A percentile compares a stretch with the other conserved stretches of the same genome.
Evolutionary conservation across 2,329 filamentous ascomycete genomes (phyloP).

Genomic region (Fusarium fujikuroi): DNA sequence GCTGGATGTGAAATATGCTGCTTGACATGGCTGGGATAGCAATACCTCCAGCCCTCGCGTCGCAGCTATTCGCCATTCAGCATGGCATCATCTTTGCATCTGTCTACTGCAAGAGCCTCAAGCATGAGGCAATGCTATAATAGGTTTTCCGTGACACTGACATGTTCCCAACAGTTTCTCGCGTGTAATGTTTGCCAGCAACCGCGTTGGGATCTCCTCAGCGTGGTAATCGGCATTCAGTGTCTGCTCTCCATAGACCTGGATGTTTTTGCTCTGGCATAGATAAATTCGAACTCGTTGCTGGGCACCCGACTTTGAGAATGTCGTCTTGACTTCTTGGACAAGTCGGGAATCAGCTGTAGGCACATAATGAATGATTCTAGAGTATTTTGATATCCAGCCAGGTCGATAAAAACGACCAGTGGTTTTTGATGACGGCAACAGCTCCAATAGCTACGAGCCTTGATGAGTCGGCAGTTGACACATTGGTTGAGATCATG

Average conservation of each 20-base stretch:
- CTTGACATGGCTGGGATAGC: slow-evolving; percentile 1
- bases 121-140: slow-evolving; percentile 1
- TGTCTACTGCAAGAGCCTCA: background rate
- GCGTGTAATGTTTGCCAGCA: slow-evolving; percentile 48
- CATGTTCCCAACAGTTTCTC: background rate
- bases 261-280: slow-evolving; percentile 68
- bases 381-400: background rate
- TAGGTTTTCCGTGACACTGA: slow-evolving; percentile 18
- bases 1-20: background rate
- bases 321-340: slow-evolving; percentile 64
- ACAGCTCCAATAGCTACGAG: background rate
- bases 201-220: slow-evolving; percentile 45
- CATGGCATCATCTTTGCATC: slow-evolving; percentile 14
- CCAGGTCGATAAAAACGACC: background rate
- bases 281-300: slow-evolving; percentile 62
- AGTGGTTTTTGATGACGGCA: slow-evolving; percentile 1
- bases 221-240: slow-evolving; percentile 61
- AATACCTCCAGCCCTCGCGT: background rate
- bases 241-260: slow-evolving; percentile 57
- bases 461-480: slow-evolving; percentile 25
- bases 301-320: slow-evolving; percentile 67
- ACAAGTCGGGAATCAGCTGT: slow-evolving; percentile 69
- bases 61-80: background rate
- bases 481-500: slow-evolving; percentile 15
- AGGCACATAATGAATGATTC: slow-evolving; percentile 57